A percentile compares a stretch with the other conserved stretches of the same genome.
Evolutionary conservation across 2,329 filamentous ascomycete species (phyloP).

Genomic region (Colletotrichum trifolii): DNA sequence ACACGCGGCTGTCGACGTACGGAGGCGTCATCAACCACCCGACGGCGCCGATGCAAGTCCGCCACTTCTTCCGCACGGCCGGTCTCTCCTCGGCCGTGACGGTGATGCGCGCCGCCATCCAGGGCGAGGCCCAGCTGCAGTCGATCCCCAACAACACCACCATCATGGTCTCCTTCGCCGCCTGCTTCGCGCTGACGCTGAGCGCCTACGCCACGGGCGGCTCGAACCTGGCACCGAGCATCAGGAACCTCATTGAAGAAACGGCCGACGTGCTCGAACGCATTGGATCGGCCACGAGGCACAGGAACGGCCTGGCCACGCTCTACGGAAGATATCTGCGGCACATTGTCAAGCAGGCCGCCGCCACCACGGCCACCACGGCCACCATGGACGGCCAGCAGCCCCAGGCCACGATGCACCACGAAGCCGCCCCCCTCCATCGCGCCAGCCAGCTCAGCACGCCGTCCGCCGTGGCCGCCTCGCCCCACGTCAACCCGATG

Average conservation of each 20-base stretch:
- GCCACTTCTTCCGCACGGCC: conserved; percentile 78
- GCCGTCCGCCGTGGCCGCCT: conserved; percentile 21
- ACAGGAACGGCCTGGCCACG: conserved; percentile 73
- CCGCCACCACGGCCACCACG: conserved; percentile 31
- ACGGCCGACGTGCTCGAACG: conserved; percentile 75
- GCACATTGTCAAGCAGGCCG: conserved; percentile 55
- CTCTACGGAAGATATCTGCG: conserved; percentile 60
- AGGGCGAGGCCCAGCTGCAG: conserved; percentile 74
- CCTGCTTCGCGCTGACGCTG: conserved; percentile 74
- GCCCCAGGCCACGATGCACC: conserved; percentile 22
- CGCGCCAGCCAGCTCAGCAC: conserved; percentile 24
- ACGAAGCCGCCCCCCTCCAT: conserved; percentile 2
- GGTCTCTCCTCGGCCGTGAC: conserved; percentile 79
- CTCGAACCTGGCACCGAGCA: conserved; percentile 70
- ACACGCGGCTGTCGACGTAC: conserved; percentile 80
- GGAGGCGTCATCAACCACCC: conserved; percentile 80
- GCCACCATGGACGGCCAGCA: conserved; percentile 26
- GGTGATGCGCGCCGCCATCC: conserved; percentile 78
- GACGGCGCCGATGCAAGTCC: conserved; percentile 75
- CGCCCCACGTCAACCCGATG: conserved; percentile 28
- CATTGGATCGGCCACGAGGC: conserved; percentile 72
- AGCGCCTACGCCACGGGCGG: conserved; percentile 68
- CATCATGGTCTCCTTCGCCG: conserved; percentile 82
- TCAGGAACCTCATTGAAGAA: conserved; percentile 74
- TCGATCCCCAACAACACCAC: conserved; percentile 84